Conservation (phyloP, 768 basidiomycete species). For the Lentinula sp. region DNA sequence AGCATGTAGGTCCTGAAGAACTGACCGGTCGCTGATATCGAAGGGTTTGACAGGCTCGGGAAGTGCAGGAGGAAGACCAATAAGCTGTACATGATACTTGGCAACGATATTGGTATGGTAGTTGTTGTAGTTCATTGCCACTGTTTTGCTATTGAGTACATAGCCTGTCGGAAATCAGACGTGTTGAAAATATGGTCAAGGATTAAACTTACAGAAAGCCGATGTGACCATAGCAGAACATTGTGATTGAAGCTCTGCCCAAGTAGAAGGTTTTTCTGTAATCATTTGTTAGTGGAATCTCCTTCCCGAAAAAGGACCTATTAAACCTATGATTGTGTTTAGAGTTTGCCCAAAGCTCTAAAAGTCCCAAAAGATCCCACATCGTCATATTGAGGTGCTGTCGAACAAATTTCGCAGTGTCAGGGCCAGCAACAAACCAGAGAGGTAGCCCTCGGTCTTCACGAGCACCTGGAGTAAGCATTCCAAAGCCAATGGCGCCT, state of each 20-base stretch:
- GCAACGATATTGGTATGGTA: constrained; percentile 10
- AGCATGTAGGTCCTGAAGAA: neutral
- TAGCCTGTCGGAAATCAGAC: constrained; percentile 2
- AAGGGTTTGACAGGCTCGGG: neutral
- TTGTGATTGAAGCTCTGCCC: neutral
- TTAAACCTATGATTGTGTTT: neutral
- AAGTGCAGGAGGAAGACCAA: constrained; percentile 11
- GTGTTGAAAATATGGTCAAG: no score
- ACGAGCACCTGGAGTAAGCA: neutral
- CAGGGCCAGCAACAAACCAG: neutral
- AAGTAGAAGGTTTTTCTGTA: neutral
- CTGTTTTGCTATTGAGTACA: neutral
- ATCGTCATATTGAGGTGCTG: neutral
- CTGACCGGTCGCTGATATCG: neutral
- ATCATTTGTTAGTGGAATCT: neutral
- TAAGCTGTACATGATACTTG: constrained; percentile 7
- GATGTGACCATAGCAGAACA: constrained; percentile 4
- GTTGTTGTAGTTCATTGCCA: constrained; percentile 12
- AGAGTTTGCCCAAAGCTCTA: neutral
- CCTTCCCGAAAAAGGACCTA: no score
- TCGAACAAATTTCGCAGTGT: neutral
- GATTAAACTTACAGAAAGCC: constrained; percentile 9
- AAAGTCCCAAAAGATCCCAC: neutral
- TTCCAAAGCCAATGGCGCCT: neutral
- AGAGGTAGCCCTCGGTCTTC: neutral